Evolutionary conservation across 1,139 yeast species (phyloP).

Genomic region (Zhuliangozyma parablackwelliae): DNA sequence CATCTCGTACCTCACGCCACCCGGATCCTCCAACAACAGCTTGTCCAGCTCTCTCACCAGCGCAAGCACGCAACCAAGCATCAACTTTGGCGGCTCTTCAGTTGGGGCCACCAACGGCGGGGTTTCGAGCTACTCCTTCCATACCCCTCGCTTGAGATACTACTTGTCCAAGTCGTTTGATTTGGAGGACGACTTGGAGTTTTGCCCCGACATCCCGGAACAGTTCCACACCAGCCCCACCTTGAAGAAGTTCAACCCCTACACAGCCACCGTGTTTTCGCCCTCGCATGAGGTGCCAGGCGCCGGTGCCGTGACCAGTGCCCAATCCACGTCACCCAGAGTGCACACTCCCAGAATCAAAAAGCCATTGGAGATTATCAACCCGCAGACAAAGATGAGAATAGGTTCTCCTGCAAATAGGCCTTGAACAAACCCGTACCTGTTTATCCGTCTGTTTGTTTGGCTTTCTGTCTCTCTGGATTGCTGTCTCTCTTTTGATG

Average conservation of each 20-base stretch:
- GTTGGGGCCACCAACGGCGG: constrained; percentile 5
- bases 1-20: constrained; percentile 11
- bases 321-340: constrained; percentile 25
- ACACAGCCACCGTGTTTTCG: constrained; percentile 53
- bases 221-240: constrained; percentile 20
- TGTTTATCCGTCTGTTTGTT: neutral
- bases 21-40: constrained; percentile 20
- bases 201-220: constrained; percentile 55
- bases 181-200: constrained; percentile 61
- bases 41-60: constrained; percentile 19
- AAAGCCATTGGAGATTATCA: constrained; percentile 69
- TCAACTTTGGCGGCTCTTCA: constrained; percentile 1
- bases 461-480: too few species aligned
- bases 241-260: constrained; percentile 50
- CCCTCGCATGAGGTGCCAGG: constrained; percentile 25
- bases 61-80: constrained; percentile 4
- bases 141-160: constrained; percentile 42
- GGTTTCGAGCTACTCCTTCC: constrained; percentile 31
- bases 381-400: constrained; percentile 72
- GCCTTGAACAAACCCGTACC: neutral
- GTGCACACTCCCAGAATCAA: constrained; percentile 54
- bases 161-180: constrained; percentile 58
- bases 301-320: constrained; percentile 3
- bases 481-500: too few species aligned
- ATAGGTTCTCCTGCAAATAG: constrained; percentile 49